These are phyloP conservation scores for Paramyrothecium roridum DNA, from an alignment of 2,329 filamentous ascomycete genomes.

Conservation along the genomic window DNA sequence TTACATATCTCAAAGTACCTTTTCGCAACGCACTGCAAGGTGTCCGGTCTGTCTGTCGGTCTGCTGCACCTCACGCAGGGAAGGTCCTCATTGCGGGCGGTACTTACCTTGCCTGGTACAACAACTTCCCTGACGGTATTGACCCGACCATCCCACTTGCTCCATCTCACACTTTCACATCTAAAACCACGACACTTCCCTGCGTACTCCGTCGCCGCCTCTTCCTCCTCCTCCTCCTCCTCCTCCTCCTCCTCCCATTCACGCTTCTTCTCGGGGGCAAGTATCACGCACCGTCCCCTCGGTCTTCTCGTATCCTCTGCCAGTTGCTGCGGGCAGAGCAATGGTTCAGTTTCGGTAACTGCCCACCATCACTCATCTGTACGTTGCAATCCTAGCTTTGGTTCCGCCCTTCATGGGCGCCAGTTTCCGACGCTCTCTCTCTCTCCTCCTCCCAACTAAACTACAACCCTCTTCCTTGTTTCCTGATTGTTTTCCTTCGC, in stretches of 20 bases:
- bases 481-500: neutral
- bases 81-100: no score
- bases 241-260: neutral
- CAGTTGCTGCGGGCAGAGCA: slow-evolving; percentile 34
- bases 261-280: neutral
- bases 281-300: slow-evolving; percentile 1
- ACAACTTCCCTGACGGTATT: no score
- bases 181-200: neutral
- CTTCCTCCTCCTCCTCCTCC: neutral
- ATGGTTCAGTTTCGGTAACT: slow-evolving; percentile 35
- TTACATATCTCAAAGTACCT: no score
- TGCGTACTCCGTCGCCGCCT: neutral
- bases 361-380: slow-evolving; percentile 9
- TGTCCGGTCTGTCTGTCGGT: no score
- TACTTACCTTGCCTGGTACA: no score
- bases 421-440: slow-evolving; percentile 15
- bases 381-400: slow-evolving; percentile 9
- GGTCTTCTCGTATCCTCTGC: slow-evolving; percentile 12
- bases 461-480: neutral
- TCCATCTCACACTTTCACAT: neutral
- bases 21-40: neutral
- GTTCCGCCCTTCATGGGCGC: slow-evolving; percentile 14
- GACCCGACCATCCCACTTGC: neutral
- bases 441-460: slow-evolving; percentile 1
- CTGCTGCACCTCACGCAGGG: neutral